phyloP scores from a whole-genome alignment of 192 early-diverging fungal genomes.

The Phlyctochytrium planicorne region DNA sequence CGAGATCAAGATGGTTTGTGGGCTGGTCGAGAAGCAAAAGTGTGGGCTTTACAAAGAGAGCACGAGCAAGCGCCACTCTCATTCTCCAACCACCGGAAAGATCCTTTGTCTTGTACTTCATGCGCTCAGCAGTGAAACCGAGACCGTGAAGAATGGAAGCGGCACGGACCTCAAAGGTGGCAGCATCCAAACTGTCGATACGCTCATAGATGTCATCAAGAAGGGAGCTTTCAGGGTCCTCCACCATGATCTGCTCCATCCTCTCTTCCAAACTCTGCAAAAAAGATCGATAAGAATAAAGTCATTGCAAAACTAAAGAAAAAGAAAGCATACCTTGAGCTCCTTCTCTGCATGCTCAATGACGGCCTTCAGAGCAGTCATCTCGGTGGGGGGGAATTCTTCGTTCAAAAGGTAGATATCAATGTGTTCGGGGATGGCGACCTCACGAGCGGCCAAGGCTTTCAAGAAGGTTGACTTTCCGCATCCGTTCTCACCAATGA shows the following conservation, averaged over 20 bases:
- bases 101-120: constrained; percentile 92
- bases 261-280: constrained; percentile 77
- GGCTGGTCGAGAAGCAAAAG: constrained; percentile 63
- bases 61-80: constrained; percentile 95
- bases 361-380: constrained; percentile 89
- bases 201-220: constrained; percentile 96
- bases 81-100: constrained; percentile 99
- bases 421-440: constrained; percentile 93
- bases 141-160: constrained; percentile 89
- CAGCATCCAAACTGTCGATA: constrained; percentile 88
- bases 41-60: constrained; percentile 92
- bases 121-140: constrained; percentile 84
- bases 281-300: constrained; percentile 5
- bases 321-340: constrained; percentile 54
- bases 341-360: constrained; percentile 86
- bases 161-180: constrained; percentile 93
- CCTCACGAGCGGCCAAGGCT: constrained; percentile 89
- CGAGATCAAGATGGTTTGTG: constrained; percentile 86
- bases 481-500: constrained; percentile 93
- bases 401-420: constrained; percentile 96
- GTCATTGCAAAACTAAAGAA: constrained; percentile 1
- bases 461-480: constrained; percentile 96
- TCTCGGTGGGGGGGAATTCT: constrained; percentile 92
- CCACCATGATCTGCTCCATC: constrained; percentile 86
- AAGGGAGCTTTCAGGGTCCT: constrained; percentile 81